phyloP scores from a whole-genome alignment of 192 early-diverging fungal genomes.

The Paraglomus brasilianum region DNA sequence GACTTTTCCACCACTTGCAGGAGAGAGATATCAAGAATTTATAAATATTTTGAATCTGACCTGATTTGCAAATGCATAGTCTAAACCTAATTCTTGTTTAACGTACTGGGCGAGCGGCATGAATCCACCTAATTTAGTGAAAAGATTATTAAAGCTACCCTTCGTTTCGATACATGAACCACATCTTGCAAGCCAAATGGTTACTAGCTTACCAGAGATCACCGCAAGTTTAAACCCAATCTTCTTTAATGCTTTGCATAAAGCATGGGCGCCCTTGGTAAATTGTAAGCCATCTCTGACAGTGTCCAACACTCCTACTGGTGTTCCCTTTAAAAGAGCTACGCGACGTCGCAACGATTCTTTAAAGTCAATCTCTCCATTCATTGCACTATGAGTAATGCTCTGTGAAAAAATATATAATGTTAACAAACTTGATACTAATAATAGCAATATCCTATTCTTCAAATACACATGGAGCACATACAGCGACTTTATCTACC shows the following conservation, averaged over 20 bases:
- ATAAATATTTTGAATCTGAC: slow-evolving; percentile 37
- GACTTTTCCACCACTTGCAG: background rate
- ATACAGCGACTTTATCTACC: slow-evolving; percentile 84
- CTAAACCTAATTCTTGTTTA: slow-evolving; percentile 83
- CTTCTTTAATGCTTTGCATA: slow-evolving; percentile 86
- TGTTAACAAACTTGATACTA: background rate
- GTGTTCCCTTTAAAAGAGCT: slow-evolving; percentile 81
- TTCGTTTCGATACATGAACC: background rate
- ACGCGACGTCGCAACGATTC: slow-evolving; percentile 90
- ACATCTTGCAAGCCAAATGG: background rate
- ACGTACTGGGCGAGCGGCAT: slow-evolving; percentile 91
- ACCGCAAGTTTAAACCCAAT: slow-evolving; percentile 96
- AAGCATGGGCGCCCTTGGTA: slow-evolving; percentile 86
- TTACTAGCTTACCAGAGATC: slow-evolving; percentile 66
- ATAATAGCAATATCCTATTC: background rate
- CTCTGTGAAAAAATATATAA: slow-evolving; percentile 45
- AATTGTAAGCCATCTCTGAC: slow-evolving; percentile 78
- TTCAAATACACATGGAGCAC: slow-evolving; percentile 30
- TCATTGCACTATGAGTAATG: slow-evolving; percentile 96
- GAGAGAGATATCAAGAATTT: background rate
- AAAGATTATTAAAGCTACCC: background rate
- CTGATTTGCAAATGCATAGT: slow-evolving; percentile 98
- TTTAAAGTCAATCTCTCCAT: slow-evolving; percentile 97
- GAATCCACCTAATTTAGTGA: slow-evolving; percentile 70
- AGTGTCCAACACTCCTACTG: slow-evolving; percentile 72